Evolutionary conservation across 495 filamentous ascomycete genomes (phyloP).

Genomic region (Xylaria longipes): DNA sequence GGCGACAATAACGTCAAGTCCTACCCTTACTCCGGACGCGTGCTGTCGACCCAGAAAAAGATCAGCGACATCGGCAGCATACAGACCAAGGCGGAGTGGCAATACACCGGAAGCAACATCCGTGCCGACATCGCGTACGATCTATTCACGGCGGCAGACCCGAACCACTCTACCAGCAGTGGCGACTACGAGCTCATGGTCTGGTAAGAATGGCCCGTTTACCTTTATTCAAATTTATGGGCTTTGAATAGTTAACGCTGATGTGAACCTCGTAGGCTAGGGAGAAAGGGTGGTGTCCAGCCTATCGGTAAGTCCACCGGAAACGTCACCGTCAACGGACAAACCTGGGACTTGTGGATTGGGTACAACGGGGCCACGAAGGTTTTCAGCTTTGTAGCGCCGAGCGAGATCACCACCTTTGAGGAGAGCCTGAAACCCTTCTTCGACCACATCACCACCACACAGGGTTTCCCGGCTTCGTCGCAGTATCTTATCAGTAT

Average conservation of each 20-base stretch:
- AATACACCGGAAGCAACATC: slow-evolving; percentile 58
- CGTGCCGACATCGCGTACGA: slow-evolving; percentile 71
- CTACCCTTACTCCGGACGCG: slow-evolving; percentile 60
- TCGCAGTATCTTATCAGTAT: slow-evolving; percentile 58
- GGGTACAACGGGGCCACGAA: slow-evolving; percentile 63
- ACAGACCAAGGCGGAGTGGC: slow-evolving; percentile 52
- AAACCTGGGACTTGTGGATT: slow-evolving; percentile 58
- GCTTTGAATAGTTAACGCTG: not conserved
- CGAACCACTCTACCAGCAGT: slow-evolving; percentile 48
- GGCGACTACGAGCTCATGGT: slow-evolving; percentile 74
- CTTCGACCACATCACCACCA: slow-evolving; percentile 59
- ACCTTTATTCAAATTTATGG: not conserved
- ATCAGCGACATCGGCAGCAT: slow-evolving; percentile 56
- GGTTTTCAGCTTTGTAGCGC: slow-evolving; percentile 67
- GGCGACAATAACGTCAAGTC: slow-evolving; percentile 61
- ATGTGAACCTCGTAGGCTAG: slow-evolving; percentile 46
- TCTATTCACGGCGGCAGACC: slow-evolving; percentile 61
- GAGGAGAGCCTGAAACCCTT: slow-evolving; percentile 62
- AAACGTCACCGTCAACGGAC: slow-evolving; percentile 57
- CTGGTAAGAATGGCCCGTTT: slow-evolving; percentile 52
- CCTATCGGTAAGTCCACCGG: slow-evolving; percentile 66
- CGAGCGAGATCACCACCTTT: slow-evolving; percentile 52
- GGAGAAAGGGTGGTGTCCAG: slow-evolving; percentile 63
- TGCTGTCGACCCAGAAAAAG: slow-evolving; percentile 53
- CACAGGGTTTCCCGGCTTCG: slow-evolving; percentile 54